Base-by-base conservation (phyloP, 495 filamentous ascomycete genomes). In the Mycothermus thermophilus region DNA sequence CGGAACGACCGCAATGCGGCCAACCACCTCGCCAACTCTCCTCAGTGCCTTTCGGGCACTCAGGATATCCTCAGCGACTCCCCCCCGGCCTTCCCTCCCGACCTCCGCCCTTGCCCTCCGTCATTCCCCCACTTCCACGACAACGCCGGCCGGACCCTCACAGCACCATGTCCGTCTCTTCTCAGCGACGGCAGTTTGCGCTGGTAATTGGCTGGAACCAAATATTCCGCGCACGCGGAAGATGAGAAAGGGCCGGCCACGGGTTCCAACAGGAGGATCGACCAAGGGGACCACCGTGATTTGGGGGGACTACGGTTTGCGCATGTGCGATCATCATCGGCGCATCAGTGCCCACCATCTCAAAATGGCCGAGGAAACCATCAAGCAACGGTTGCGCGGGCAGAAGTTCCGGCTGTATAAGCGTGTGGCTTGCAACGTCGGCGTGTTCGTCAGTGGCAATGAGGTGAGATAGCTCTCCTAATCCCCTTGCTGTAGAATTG, bases 271-370 rank as follows among this genome's bases (percentile, higher is more conserved):
- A 1, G 92, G 90, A 21, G 92, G 90, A 32, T 87, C 80, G 26
- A 76, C 69, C 7, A 83, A 88, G 41, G 90, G 90, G 40, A 99
- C 90, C 31, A 96, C 88, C 1, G 81, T 99, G 9, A 71, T 86
- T 33, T 95, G 86, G 86, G 90, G 90, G 35, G 88, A 96, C 58
- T 96, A 87, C 51, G 90, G 90, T 11, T 58, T 99, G 51, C 84
- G 90, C 28, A 84, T 99, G 75, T 75, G 69, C 40, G 86, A 96
- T 59, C 83, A 96, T 54, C 80, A 93, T 60, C 80, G 87, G 22
- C 74, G 90, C 22, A 75, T 99, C 51, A 84, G 81, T 27, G 82
- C 90, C n/a, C 53, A 69, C 30, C 83, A 90, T 40, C 71, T 96
- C 32, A 82, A 84, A 59, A 73, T 81, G 40, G 92, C 82, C 40